A percentile compares a stretch with the other conserved stretches of the same genome.
These are phyloP conservation scores for Huntiella savannae DNA, from an alignment of 2,329 filamentous ascomycete species.

Conservation along the genomic window DNA sequence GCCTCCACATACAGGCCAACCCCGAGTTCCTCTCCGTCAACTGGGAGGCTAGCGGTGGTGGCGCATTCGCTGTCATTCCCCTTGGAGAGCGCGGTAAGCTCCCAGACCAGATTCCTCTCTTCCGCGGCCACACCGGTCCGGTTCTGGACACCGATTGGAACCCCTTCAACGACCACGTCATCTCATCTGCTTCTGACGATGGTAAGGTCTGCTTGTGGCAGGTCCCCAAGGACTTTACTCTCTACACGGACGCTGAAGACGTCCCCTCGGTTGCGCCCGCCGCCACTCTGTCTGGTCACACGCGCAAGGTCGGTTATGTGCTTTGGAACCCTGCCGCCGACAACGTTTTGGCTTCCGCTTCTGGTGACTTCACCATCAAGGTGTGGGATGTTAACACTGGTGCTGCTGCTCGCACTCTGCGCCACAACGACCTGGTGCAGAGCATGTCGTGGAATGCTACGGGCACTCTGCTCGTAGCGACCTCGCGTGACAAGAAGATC, in stretches of 20 bases:
- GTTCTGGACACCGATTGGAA: conserved; percentile 98
- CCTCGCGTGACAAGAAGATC: conserved; percentile 94
- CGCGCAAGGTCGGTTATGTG: conserved; percentile 94
- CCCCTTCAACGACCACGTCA: conserved; percentile 83
- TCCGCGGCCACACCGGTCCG: conserved; percentile 85
- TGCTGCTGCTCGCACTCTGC: conserved; percentile 54
- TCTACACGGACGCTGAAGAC: conserved; percentile 72
- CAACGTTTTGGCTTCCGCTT: conserved; percentile 85
- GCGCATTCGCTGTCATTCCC: conserved; percentile 91
- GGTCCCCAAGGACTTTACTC: conserved; percentile 71
- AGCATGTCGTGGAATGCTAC: conserved; percentile 90
- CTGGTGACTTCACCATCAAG: conserved; percentile 87
- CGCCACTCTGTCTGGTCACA: conserved; percentile 68
- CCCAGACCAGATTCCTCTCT: conserved; percentile 83
- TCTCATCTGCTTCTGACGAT: conserved; percentile 90
- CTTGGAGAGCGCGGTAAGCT: conserved; percentile 74
- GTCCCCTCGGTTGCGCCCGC: conserved; percentile 63
- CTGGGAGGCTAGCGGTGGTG: conserved; percentile 91
- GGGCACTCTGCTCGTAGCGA: conserved; percentile 72
- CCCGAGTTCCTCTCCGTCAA: conserved; percentile 93
- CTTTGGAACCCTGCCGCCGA: conserved; percentile 94
- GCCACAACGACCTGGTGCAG: conserved; percentile 82
- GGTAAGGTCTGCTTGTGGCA: conserved; percentile 95
- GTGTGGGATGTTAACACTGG: conserved; percentile 83
- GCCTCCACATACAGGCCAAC: conserved; percentile 47